phyloP scores from a whole-genome alignment of 2,329 filamentous ascomycete species.

The Zalaria obscura region DNA sequence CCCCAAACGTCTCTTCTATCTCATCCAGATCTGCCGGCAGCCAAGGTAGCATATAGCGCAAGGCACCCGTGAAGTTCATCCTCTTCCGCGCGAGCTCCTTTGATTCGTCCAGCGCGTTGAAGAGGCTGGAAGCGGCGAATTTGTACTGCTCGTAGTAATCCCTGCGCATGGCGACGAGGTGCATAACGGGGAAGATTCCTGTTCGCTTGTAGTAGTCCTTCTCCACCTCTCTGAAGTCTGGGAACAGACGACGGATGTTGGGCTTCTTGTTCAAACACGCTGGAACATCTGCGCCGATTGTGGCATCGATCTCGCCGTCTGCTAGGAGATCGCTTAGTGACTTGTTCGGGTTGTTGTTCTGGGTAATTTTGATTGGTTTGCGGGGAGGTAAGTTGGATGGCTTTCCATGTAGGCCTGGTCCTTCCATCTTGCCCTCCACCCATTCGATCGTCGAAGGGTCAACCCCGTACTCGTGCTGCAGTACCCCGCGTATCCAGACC shows the following conservation, averaged over 20 bases:
- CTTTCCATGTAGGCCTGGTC: conserved; percentile 15
- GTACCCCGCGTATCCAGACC: conserved; percentile 20
- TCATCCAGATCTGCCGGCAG: conserved; percentile 18
- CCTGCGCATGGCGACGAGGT: conserved; percentile 14
- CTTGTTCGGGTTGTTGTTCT: conserved; percentile 13
- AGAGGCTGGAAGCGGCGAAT: conserved; percentile 17
- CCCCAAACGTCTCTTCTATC: conserved; percentile 20
- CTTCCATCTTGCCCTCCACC: conserved; percentile 20
- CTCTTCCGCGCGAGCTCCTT: conserved; percentile 18
- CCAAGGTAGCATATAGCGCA: conserved; percentile 24
- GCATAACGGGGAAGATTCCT: conserved; percentile 20
- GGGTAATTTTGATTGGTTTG: conserved; percentile 12
- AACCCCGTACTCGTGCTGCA: conserved; percentile 20
- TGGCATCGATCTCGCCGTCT: conserved; percentile 23
- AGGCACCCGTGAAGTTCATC: conserved; percentile 14
- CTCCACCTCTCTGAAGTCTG: conserved; percentile 20
- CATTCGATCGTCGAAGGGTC: conserved; percentile 17
- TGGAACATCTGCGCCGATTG: conserved; percentile 20
- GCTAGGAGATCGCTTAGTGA: conserved; percentile 19
- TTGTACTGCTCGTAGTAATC: conserved; percentile 15
- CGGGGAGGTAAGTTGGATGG: conserved; percentile 12
- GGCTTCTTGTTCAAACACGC: conserved; percentile 15
- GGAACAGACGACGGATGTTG: conserved; percentile 19
- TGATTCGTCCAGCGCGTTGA: conserved; percentile 18
- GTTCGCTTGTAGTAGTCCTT: conserved; percentile 18